Conservation (phyloP, 306 rosid species). For the Vigna reflexopilosa region DNA sequence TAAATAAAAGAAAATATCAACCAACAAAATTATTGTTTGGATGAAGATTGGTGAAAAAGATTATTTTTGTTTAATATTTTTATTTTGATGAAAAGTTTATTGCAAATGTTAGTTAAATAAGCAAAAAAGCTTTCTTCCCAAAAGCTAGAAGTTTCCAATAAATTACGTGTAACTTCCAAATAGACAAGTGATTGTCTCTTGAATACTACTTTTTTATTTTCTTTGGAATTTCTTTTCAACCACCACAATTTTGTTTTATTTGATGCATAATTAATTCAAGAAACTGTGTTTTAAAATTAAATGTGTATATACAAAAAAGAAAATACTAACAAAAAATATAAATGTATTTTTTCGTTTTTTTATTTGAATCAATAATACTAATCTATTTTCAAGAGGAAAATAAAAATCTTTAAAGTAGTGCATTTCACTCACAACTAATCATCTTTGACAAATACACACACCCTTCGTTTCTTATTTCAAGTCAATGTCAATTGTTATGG, state of each 20-base stretch:
- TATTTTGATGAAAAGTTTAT: too few relatives aligned
- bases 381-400: too few relatives aligned
- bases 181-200: background rate
- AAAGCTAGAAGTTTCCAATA: background rate
- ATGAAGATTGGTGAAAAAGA: too few relatives aligned
- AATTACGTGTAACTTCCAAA: background rate
- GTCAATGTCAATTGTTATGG: constrained; percentile 1
- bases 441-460: background rate
- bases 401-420: background rate
- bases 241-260: constrained; percentile 10
- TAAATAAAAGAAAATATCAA: too few relatives aligned
- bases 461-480: background rate
- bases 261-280: background rate
- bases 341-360: too few relatives aligned
- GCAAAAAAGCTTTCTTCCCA: background rate
- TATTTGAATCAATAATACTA: too few relatives aligned
- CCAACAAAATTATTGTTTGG: too few relatives aligned
- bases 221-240: background rate
- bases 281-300: background rate
- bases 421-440: background rate
- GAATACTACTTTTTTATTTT: background rate
- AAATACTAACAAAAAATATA: too few relatives aligned
- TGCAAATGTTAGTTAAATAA: too few relatives aligned
- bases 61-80: too few relatives aligned
- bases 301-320: background rate